These are phyloP conservation scores for Hemerocallis citrina DNA, from an alignment of 106 monocot genomes.

Conservation along the genomic window DNA sequence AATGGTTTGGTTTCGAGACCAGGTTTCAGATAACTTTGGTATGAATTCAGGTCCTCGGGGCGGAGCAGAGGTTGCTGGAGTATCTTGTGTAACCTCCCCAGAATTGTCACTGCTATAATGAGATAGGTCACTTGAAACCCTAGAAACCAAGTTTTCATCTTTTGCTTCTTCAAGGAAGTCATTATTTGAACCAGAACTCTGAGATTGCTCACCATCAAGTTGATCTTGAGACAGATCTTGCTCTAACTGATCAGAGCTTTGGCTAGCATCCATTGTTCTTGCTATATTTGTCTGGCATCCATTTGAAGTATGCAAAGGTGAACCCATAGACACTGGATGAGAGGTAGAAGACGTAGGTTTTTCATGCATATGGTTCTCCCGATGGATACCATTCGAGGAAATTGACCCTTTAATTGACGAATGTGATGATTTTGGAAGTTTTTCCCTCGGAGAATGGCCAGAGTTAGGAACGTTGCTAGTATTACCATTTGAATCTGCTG, in stretches of 20 bases:
- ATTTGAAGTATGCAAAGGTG: conserved; percentile 19
- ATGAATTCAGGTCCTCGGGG: conserved; percentile 24
- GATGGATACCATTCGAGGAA: conserved; percentile 29
- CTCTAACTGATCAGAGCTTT: conserved; percentile 19
- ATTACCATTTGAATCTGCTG: conserved; percentile 23
- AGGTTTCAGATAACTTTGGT: conserved; percentile 21
- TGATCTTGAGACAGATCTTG: conserved; percentile 5
- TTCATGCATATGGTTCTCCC: conserved; percentile 21
- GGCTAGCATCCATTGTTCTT: conserved; percentile 13
- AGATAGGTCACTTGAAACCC: conserved; percentile 24
- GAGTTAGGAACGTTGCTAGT: conserved; percentile 12
- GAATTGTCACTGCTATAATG: conserved; percentile 34
- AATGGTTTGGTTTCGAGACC: conserved; percentile 41
- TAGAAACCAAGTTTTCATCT: conserved; percentile 18
- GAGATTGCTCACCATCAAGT: conserved; percentile 14
- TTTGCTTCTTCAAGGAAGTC: conserved; percentile 12
- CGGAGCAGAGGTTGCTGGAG: conserved; percentile 19
- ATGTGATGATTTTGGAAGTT: conserved; percentile 8
- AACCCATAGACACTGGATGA: conserved; percentile 7
- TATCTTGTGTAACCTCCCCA: conserved; percentile 32
- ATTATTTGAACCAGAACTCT: conserved; percentile 22
- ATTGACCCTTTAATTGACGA: conserved; percentile 15
- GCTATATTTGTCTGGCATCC: conserved; percentile 21
- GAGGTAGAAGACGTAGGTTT: conserved; percentile 16
- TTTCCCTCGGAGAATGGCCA: conserved; percentile 14